phyloP scores from a whole-genome alignment of 2,329 filamentous ascomycete genomes.

The Xylaria sp. region DNA sequence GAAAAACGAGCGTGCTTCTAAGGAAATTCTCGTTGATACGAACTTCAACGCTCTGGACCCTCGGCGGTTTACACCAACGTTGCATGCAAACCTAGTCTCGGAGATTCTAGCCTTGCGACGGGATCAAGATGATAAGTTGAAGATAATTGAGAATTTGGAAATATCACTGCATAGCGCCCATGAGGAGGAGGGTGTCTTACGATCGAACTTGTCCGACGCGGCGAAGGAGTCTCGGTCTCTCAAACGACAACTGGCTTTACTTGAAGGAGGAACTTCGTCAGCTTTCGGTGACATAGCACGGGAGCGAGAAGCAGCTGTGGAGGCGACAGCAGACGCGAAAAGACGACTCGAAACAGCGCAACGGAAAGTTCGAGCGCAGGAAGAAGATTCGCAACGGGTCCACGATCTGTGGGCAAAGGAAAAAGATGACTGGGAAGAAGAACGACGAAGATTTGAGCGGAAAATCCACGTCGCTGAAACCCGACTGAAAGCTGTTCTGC shows the following conservation, averaged over 20 bases:
- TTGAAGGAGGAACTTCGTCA: slow-evolving; percentile 87
- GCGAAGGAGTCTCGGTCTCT: slow-evolving; percentile 79
- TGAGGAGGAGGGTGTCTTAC: slow-evolving; percentile 75
- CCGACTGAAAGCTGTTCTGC: slow-evolving; percentile 80
- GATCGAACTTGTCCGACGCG: slow-evolving; percentile 64
- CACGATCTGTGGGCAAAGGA: slow-evolving; percentile 85
- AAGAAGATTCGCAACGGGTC: slow-evolving; percentile 80
- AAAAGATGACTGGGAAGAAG: slow-evolving; percentile 82
- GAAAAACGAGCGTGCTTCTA: slow-evolving; percentile 57
- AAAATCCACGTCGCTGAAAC: slow-evolving; percentile 90
- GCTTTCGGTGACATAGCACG: slow-evolving; percentile 82
- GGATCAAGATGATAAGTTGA: slow-evolving; percentile 89
- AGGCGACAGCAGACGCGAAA: slow-evolving; percentile 72
- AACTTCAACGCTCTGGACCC: slow-evolving; percentile 80
- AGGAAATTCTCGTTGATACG: slow-evolving; percentile 69
- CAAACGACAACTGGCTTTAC: slow-evolving; percentile 82
- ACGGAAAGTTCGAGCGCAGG: slow-evolving; percentile 77
- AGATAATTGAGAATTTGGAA: slow-evolving; percentile 85
- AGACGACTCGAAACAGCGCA: slow-evolving; percentile 78
- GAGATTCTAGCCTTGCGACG: slow-evolving; percentile 87
- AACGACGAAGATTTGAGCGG: slow-evolving; percentile 80
- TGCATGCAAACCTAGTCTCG: slow-evolving; percentile 92
- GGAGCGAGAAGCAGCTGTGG: slow-evolving; percentile 84
- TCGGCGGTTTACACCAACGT: slow-evolving; percentile 88
- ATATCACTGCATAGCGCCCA: slow-evolving; percentile 71